Evolutionary conservation across 139 green algal species (phyloP), one percentile per base, ranked within the genome.

Genomic region (Marvania coccoides): DNA sequence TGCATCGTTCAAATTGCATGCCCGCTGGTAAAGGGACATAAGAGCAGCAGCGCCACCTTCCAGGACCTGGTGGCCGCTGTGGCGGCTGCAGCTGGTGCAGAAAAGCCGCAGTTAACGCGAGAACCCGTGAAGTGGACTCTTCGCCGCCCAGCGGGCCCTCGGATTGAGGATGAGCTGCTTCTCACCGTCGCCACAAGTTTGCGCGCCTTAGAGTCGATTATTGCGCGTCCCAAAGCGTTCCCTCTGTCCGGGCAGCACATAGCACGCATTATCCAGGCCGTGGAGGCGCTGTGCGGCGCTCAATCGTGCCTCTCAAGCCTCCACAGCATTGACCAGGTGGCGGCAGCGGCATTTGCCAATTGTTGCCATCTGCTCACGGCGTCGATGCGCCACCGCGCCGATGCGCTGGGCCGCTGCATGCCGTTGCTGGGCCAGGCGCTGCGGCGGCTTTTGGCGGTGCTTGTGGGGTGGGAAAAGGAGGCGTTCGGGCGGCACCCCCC

Each of bases 171-270:
- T n/a, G n/a, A n/a, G n/a, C n/a, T n/a, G n/a, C n/a, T n/a, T n/a
- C n/a, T n/a, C n/a, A n/a, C n/a, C n/a, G n/a, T n/a, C n/a, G n/a
- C n/a, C n/a, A n/a, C n/a, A n/a, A n/a, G n/a, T n/a, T n/a, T 79
- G 59, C 58, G 72, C 1, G 54, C 33, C 12, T 45, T 77, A 36
- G 72, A 79, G 48, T 72, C 67, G 28, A 30, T 77, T 24, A 48
- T 42, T 1, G 67, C 59, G 1, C 66, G 67, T 3, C 47, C 62
- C 30, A 45, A 71, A 6, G 46, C 57, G 1, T 47, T 77, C 34
- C 36, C 34, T 2, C 39, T 79, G 36, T 23, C 48, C 19, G 10
- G 34, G 1, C 26, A 37, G 4, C 19, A 38, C 4, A 35, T 47
- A 3, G 23, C 34, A 30, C 46, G 33, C 37, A 69, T 74, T 2